Conservation (phyloP, 495 filamentous ascomycete species). For the Podospora conica region DNA sequence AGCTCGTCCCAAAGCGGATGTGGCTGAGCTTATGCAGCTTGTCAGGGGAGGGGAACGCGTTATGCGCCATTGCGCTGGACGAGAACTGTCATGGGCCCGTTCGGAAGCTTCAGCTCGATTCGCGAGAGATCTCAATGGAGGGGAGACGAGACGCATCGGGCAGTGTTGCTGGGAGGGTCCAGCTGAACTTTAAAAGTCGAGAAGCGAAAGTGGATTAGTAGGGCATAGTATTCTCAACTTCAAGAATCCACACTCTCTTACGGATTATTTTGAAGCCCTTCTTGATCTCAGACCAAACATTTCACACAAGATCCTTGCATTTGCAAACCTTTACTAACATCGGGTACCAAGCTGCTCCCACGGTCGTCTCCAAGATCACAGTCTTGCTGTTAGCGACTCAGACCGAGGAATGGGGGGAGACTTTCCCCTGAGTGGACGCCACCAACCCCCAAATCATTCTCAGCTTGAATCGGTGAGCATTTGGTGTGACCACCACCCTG, state of each 20-base stretch:
- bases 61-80: neutral
- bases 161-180: neutral
- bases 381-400: neutral
- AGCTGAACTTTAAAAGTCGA: neutral
- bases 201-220: neutral
- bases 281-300: neutral
- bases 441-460: neutral
- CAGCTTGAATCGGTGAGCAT: neutral
- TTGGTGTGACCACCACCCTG: neutral
- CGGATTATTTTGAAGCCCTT: neutral
- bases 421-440: neutral
- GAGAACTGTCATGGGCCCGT: neutral
- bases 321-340: neutral
- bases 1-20: neutral
- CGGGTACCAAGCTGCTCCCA: neutral
- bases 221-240: too few species aligned
- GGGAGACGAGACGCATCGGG: neutral
- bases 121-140: neutral
- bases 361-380: neutral
- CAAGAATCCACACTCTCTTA: neutral
- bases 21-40: neutral
- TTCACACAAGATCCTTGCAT: neutral
- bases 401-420: neutral
- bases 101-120: neutral
- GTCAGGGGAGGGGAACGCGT: neutral